A percentile compares a stretch with the other conserved stretches of the same genome.
Conservation (phyloP, 345 rosid genomes). For the Carallia pectinifolia region DNA sequence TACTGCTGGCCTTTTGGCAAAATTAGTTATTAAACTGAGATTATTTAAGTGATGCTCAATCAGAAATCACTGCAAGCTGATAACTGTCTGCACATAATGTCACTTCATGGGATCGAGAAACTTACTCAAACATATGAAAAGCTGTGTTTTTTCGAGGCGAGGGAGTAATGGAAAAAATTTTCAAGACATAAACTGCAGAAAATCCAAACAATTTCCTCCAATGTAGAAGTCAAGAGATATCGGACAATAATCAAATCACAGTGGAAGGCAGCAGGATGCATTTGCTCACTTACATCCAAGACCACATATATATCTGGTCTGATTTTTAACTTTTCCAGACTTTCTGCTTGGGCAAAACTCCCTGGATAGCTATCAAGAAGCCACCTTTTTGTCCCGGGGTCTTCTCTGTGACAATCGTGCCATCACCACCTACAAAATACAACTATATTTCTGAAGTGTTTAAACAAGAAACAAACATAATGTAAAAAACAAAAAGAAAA, state of each 20-base stretch:
- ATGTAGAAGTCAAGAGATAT: not conserved
- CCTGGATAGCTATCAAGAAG: constrained; percentile 91
- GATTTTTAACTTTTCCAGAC: constrained; percentile 64
- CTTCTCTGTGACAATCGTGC: constrained; percentile 55
- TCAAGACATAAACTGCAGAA: not conserved
- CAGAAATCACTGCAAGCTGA: too few relatives aligned
- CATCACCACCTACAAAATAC: constrained; percentile 56
- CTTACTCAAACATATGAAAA: too few relatives aligned
- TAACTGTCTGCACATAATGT: too few relatives aligned
- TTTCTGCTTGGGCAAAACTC: constrained; percentile 70
- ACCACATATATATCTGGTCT: constrained; percentile 70
- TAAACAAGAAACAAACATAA: not conserved
- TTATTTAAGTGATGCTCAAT: too few relatives aligned
- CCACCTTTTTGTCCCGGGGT: constrained; percentile 78
- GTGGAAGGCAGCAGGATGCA: not conserved
- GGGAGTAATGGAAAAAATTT: not conserved
- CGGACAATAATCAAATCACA: constrained; percentile 4
- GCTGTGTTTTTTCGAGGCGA: not conserved
- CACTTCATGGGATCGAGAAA: too few relatives aligned
- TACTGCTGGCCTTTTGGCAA: too few relatives aligned
- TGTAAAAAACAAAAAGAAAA: not conserved
- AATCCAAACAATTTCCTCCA: not conserved
- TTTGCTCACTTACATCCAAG: constrained; percentile 54
- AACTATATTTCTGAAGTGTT: constrained; percentile 4
- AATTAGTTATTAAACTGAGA: too few relatives aligned